Evolutionary conservation across 2,329 filamentous ascomycete genomes (phyloP), one percentile per base, ranked within the genome.

Genomic region (Periconia sp.): DNA sequence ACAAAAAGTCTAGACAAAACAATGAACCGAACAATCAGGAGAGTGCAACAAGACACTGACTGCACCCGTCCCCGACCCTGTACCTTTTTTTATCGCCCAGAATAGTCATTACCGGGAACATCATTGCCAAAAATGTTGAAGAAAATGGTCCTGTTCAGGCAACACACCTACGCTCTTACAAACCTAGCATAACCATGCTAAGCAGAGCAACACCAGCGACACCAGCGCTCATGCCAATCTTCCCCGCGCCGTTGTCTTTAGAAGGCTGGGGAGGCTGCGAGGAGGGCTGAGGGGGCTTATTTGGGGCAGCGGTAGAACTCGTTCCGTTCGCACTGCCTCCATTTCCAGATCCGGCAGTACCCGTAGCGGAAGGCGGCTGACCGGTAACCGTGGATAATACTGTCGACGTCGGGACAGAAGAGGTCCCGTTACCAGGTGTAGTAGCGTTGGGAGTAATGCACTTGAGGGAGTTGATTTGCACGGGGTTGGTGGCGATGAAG

Each of bases 401-500:
- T 27, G 23, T 27, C 3, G 23, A 27, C 23, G 23, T 27, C 23
- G 3, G 3, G 8, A 27, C 8, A 27, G 23, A 27, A 8, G 23
- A 27, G 8, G 23, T 27, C 35, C 43, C 41, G 19, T 30, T n/a
- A 44, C 47, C 27, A 5, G 37, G 15, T 15, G 15, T 41, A 10
- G 23, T 27, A 27, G 23, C 3, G 8, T 27, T 27, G 41, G 52
- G 20, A 46, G 52, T 17, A 41, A 53, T 52, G 55, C 64, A 66
- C 6, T 49, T 35, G 17, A 68, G 53, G 13, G 59, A 53, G 14
- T 46, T 49, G 30, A 59, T 55, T 41, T 64, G 57, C 2, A 63
- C 59, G 40, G 65, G 63, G 50, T 66, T 69, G n/a, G 63, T 66
- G 27, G 59, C 41, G 45, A 69, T 69, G 5, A 56, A 31, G 3